Evolutionary conservation across 306 rosid species (phyloP).

Genomic region (Medicago arabica): DNA sequence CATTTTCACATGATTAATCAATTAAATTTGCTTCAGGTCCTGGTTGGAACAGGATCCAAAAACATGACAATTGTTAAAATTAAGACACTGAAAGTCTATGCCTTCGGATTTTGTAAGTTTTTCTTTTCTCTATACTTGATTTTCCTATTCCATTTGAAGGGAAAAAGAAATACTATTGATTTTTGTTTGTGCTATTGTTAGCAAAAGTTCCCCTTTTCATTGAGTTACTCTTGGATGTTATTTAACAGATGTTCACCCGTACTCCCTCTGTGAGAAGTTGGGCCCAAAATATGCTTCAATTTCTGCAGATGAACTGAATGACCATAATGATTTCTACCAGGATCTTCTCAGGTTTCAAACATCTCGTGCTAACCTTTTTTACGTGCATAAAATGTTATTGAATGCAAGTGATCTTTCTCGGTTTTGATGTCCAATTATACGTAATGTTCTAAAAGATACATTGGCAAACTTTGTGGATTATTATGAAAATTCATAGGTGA

Average conservation of each 20-base stretch:
- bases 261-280: conserved; percentile 82
- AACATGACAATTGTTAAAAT: conserved; percentile 81
- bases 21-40: conserved; percentile 63
- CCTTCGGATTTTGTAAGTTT: conserved; percentile 96
- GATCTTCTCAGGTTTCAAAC: conserved; percentile 90
- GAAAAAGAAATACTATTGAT: not conserved
- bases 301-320: conserved; percentile 69
- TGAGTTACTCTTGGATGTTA: conserved; percentile 30
- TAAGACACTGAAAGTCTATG: conserved; percentile 87
- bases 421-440: conserved; percentile 16
- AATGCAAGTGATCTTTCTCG: conserved; percentile 14
- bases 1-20: conserved; percentile 14
- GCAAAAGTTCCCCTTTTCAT: conserved; percentile 30
- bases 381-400: conserved; percentile 13
- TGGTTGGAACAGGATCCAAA: conserved; percentile 92
- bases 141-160: conserved; percentile 16
- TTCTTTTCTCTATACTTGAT: conserved; percentile 36
- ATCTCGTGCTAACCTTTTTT: conserved; percentile 23
- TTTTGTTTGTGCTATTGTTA: conserved; percentile 28
- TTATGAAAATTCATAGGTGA: not conserved
- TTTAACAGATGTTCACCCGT: conserved; percentile 79
- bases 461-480: conserved; percentile 8
- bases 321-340: conserved; percentile 63
- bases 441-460: conserved; percentile 13
- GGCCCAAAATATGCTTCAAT: conserved; percentile 84